Evolutionary conservation across 495 filamentous ascomycete genomes (phyloP).

Genomic region (Xylaria telfairii): DNA sequence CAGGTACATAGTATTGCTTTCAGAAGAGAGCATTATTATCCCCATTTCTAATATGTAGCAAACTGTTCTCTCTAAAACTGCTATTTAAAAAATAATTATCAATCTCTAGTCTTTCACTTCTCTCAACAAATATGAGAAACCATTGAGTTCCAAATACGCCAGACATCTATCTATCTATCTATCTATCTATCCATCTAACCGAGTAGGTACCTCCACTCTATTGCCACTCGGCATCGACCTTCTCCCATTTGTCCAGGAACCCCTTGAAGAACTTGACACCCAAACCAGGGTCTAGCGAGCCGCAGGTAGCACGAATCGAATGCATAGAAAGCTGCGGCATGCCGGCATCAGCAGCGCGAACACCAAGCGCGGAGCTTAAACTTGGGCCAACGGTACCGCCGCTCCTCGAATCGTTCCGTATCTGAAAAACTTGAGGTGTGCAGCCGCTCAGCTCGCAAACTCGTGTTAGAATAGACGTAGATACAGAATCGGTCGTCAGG

Average conservation of each 20-base stretch:
- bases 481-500: conserved; percentile 88
- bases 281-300: conserved; percentile 83
- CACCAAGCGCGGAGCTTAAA: conserved; percentile 79
- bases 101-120: not conserved
- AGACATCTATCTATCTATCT: not conserved
- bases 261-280: conserved; percentile 88
- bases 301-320: conserved; percentile 88
- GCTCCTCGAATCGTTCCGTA: conserved; percentile 84
- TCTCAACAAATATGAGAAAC: not conserved
- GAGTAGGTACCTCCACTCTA: conserved; percentile 23
- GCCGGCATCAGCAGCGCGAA: conserved; percentile 87
- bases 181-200: not conserved
- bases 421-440: conserved; percentile 88
- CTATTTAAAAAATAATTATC: not conserved
- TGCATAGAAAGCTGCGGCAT: conserved; percentile 96
- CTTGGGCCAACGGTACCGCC: conserved; percentile 97
- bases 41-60: not conserved
- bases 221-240: conserved; percentile 83
- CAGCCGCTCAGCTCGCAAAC: conserved; percentile 73
- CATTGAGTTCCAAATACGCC: not conserved
- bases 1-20: too few species aligned
- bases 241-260: conserved; percentile 87
- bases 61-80: not conserved
- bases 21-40: not conserved
- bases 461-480: conserved; percentile 73